Conservation (phyloP, 2,329 filamentous ascomycete genomes). For the Lomentospora prolificans region DNA sequence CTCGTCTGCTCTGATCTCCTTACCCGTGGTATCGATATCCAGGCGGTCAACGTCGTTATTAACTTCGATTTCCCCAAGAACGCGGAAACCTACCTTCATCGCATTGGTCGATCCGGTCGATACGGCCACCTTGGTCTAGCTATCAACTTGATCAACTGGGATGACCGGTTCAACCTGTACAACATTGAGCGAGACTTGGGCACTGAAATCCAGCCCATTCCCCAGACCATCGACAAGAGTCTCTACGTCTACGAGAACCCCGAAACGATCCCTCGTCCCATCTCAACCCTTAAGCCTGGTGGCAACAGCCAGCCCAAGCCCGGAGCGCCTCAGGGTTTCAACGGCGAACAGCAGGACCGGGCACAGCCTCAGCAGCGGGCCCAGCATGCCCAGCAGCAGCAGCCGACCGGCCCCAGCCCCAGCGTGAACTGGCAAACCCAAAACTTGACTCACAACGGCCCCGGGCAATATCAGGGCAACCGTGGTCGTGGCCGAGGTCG, state of each 20-base stretch:
- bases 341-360: conserved; percentile 15
- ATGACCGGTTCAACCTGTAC: conserved; percentile 97
- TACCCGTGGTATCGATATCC: conserved; percentile 98
- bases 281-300: conserved; percentile 36
- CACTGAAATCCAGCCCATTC: conserved; percentile 96
- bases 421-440: conserved; percentile 19
- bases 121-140: conserved; percentile 95
- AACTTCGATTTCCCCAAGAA: conserved; percentile 99
- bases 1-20: conserved; percentile 95
- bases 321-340: conserved; percentile 7
- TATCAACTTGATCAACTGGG: conserved; percentile 99
- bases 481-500: conserved; percentile 21
- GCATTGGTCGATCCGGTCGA: conserved; percentile 93
- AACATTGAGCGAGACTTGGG: conserved; percentile 96
- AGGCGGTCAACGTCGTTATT: conserved; percentile 98
- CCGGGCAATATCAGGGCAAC: conserved; percentile 20
- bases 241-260: conserved; percentile 97
- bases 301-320: conserved; percentile 13
- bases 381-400: conserved; percentile 10
- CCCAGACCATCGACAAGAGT: conserved; percentile 87
- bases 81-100: conserved; percentile 95
- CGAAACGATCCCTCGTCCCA: conserved; percentile 82
- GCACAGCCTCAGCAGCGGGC: conserved; percentile 18
- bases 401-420: conserved; percentile 20
- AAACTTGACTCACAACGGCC: conserved; percentile 12